Conservation (phyloP, 176 grass and related monocot genomes). For the Cenchrus purpureus region DNA sequence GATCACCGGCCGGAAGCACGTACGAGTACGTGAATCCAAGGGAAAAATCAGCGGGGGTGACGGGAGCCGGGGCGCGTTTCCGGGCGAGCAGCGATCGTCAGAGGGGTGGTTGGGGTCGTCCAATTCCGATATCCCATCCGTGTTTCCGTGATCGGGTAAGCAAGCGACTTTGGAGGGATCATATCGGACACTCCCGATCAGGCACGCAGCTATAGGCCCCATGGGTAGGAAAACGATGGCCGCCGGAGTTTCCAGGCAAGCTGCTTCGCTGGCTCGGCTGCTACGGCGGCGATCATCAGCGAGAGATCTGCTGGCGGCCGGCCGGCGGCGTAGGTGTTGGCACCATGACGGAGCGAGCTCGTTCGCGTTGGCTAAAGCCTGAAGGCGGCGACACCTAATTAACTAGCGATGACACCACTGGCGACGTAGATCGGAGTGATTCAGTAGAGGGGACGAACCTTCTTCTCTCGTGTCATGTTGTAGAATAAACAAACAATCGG, state of each 20-base stretch:
- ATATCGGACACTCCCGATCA: too few relatives aligned
- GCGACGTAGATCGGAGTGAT: too few relatives aligned
- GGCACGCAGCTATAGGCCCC: too few relatives aligned
- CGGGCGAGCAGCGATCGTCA: not conserved
- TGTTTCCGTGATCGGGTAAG: constrained; percentile 32
- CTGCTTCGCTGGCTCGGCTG: not conserved
- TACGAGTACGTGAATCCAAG: not conserved
- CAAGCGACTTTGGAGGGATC: not conserved
- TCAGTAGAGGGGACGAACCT: too few relatives aligned
- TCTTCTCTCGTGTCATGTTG: too few relatives aligned
- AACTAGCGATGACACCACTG: too few relatives aligned
- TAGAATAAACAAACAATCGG: too few relatives aligned
- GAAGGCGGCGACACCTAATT: too few relatives aligned
- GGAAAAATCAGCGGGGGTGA: constrained; percentile 30
- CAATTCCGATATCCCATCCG: not conserved
- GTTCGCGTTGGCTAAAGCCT: too few relatives aligned
- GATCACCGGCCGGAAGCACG: not conserved
- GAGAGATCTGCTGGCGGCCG: too few relatives aligned
- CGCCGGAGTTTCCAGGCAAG: not conserved
- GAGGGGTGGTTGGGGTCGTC: not conserved
- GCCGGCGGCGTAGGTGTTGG: not conserved
- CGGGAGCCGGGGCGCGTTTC: constrained; percentile 3
- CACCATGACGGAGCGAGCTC: too few relatives aligned
- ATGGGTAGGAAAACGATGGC: not conserved
- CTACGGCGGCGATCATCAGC: not conserved